Conservation (phyloP, 768 basidiomycete species). For the Tulasnella calospora region DNA sequence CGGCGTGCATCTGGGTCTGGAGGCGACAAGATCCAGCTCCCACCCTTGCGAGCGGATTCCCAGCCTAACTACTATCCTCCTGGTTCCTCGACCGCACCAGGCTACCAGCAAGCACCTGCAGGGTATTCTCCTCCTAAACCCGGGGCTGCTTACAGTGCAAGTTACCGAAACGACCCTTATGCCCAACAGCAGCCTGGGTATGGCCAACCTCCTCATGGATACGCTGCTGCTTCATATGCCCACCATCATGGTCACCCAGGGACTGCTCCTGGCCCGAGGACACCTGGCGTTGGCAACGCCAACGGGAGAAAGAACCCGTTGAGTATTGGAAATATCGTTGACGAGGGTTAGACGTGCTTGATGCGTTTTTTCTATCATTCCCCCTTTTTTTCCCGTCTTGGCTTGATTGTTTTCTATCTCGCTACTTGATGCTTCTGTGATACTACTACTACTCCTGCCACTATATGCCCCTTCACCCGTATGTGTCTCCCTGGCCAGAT, state of each 20-base stretch:
- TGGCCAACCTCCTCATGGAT: slow-evolving; percentile 32
- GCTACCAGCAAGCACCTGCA: slow-evolving; percentile 14
- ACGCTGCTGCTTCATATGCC: slow-evolving; percentile 41
- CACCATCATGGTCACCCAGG: background rate
- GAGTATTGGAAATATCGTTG: slow-evolving; percentile 68
- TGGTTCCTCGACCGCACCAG: slow-evolving; percentile 8
- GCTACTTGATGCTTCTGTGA: background rate
- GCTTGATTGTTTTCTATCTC: background rate
- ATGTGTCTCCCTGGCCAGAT: background rate
- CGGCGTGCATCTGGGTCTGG: slow-evolving; percentile 26
- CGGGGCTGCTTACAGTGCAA: slow-evolving; percentile 19
- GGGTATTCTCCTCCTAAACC: slow-evolving; percentile 25
- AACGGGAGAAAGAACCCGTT: slow-evolving; percentile 58
- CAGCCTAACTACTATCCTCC: slow-evolving; percentile 27
- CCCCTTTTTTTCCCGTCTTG: background rate
- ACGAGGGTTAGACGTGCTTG: slow-evolving; percentile 40
- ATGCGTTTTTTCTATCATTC: background rate
- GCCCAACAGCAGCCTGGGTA: slow-evolving; percentile 33
- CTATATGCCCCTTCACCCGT: background rate
- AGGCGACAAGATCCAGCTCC: slow-evolving; percentile 51
- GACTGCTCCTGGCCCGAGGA: background rate
- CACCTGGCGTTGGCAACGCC: slow-evolving; percentile 20
- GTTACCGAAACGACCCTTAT: slow-evolving; percentile 21
- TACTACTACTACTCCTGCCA: background rate
- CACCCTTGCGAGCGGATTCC: slow-evolving; percentile 44